Conservation (phyloP, 441 rosid genomes). For the Eutrema salsugineum region DNA sequence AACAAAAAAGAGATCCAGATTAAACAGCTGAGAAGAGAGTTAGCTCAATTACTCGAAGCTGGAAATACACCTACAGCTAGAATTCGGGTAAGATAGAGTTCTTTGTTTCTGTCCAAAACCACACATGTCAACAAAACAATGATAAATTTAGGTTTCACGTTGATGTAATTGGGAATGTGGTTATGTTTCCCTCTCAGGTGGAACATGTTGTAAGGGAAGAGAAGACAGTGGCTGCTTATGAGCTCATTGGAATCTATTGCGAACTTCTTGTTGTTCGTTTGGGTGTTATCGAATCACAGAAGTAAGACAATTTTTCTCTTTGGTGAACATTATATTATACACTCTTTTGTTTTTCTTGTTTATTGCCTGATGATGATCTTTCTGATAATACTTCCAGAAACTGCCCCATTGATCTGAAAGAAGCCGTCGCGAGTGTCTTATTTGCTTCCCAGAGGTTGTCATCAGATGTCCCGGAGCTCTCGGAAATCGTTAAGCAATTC, state of each 20-base stretch:
- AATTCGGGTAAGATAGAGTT: slow-evolving; percentile 50
- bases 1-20: slow-evolving; percentile 68
- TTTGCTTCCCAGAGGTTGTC: slow-evolving; percentile 85
- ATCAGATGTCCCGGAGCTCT: slow-evolving; percentile 76
- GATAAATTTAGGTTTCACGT: neutral
- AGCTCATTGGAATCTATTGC: slow-evolving; percentile 81
- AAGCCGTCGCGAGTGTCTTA: slow-evolving; percentile 73
- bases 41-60: slow-evolving; percentile 75
- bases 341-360: neutral
- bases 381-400: slow-evolving; percentile 42
- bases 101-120: neutral
- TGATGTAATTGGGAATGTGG: slow-evolving; percentile 1
- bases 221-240: slow-evolving; percentile 89
- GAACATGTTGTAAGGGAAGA: slow-evolving; percentile 97
- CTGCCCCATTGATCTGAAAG: slow-evolving; percentile 90
- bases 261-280: slow-evolving; percentile 83
- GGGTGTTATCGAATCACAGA: slow-evolving; percentile 82
- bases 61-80: slow-evolving; percentile 86
- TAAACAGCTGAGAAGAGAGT: slow-evolving; percentile 74
- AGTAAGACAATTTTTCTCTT: slow-evolving; percentile 39
- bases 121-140: neutral
- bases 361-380: slow-evolving; percentile 5
- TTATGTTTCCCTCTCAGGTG: slow-evolving; percentile 44
- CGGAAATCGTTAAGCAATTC: slow-evolving; percentile 61
- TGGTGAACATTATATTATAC: neutral